These are phyloP conservation scores for Microthlaspi erraticum DNA, from an alignment of 345 rosid genomes.

Conservation along the genomic window DNA sequence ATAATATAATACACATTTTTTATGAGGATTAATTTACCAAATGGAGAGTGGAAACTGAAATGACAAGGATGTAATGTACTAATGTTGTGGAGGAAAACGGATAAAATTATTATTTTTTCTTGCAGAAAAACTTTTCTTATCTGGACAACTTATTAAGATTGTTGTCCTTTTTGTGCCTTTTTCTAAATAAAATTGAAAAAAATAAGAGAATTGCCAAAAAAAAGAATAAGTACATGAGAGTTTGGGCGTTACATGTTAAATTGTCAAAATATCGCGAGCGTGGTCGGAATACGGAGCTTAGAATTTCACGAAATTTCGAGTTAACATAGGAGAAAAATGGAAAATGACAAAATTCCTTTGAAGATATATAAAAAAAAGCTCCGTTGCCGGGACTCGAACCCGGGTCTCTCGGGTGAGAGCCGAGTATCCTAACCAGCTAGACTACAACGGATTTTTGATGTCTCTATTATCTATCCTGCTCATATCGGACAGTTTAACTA, in stretches of 20 bases:
- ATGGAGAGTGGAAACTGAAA: neutral
- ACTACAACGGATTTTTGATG: conserved; percentile 39
- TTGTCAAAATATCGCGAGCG: neutral
- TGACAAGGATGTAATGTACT: neutral
- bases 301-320: neutral
- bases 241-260: neutral
- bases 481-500: no score
- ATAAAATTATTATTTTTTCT: neutral
- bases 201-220: no score
- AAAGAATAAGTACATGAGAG: no score
- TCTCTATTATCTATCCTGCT: no score
- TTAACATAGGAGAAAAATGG: neutral
- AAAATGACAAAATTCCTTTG: neutral
- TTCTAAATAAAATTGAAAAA: neutral
- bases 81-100: neutral
- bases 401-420: conserved; percentile 70
- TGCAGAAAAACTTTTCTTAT: neutral
- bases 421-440: conserved; percentile 72
- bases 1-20: neutral
- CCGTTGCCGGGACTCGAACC: conserved; percentile 19
- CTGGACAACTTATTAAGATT: neutral
- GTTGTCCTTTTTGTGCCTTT: neutral
- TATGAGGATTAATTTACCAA: conserved; percentile 9
- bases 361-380: neutral
- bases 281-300: neutral